Conservation (phyloP, 2,329 filamentous ascomycete species). For the Pseudogymnoascus sp. region DNA sequence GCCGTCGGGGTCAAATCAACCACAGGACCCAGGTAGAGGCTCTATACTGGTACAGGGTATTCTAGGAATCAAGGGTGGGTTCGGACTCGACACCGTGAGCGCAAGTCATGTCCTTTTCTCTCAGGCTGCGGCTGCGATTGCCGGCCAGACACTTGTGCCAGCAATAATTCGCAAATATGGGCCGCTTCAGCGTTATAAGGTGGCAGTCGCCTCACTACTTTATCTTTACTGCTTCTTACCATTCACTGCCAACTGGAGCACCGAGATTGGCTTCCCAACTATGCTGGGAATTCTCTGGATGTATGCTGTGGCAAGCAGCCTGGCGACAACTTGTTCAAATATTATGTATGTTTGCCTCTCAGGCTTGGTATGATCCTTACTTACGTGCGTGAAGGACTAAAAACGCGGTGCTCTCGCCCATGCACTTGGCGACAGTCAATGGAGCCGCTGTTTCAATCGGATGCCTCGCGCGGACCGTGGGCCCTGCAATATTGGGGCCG, state of each 20-base stretch:
- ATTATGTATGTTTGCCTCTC: background rate
- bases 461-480: conserved; percentile 2
- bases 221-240: background rate
- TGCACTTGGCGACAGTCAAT: conserved; percentile 1
- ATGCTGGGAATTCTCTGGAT: background rate
- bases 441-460: conserved; percentile 3
- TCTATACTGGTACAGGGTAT: background rate
- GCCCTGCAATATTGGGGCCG: background rate
- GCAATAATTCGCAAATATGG: background rate
- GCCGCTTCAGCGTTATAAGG: background rate
- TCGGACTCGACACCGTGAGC: background rate
- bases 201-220: background rate
- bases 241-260: background rate
- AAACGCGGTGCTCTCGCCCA: background rate
- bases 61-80: background rate
- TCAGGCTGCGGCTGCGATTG: background rate
- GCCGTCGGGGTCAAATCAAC: background rate
- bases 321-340: background rate
- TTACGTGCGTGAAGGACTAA: background rate
- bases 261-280: background rate
- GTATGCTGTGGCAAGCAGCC: background rate
- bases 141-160: background rate
- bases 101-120: conserved; percentile 2
- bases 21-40: background rate
- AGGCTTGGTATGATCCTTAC: background rate